phyloP scores from a whole-genome alignment of 352 stramenopile species.

The Globisporangium viniferum region DNA sequence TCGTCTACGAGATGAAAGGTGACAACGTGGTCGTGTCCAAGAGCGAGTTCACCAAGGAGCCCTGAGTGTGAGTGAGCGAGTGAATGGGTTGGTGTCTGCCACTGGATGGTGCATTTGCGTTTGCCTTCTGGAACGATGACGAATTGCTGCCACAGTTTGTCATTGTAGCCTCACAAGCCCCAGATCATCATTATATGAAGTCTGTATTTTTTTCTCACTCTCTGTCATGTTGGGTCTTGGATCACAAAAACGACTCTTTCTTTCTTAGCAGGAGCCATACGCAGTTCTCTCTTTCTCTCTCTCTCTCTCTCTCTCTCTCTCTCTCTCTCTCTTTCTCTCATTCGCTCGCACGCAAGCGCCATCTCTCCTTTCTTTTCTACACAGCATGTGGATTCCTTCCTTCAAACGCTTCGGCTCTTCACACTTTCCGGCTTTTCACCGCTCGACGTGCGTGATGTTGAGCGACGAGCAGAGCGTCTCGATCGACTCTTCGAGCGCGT shows the following conservation, averaged over 20 bases:
- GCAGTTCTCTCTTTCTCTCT: not conserved
- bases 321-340: no score
- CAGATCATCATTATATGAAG: no score
- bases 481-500: constrained; percentile 70
- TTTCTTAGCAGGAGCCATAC: not conserved
- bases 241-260: not conserved
- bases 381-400: not conserved
- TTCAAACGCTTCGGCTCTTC: not conserved
- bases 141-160: no score
- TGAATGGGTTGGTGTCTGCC: no score
- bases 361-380: not conserved
- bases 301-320: no score
- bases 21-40: constrained; percentile 88
- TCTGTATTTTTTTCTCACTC: no score
- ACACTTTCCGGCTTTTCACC: constrained; percentile 23
- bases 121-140: no score
- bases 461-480: constrained; percentile 62
- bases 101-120: no score
- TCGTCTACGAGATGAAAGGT: constrained; percentile 93
- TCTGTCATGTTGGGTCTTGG: no score
- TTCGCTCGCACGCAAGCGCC: not conserved
- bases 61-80: constrained; percentile 18
- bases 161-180: no score
- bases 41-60: constrained; percentile 83
- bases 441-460: constrained; percentile 65